Conservation (phyloP, 2,329 filamentous ascomycete species). For the Teratosphaeriaceae sp. region DNA sequence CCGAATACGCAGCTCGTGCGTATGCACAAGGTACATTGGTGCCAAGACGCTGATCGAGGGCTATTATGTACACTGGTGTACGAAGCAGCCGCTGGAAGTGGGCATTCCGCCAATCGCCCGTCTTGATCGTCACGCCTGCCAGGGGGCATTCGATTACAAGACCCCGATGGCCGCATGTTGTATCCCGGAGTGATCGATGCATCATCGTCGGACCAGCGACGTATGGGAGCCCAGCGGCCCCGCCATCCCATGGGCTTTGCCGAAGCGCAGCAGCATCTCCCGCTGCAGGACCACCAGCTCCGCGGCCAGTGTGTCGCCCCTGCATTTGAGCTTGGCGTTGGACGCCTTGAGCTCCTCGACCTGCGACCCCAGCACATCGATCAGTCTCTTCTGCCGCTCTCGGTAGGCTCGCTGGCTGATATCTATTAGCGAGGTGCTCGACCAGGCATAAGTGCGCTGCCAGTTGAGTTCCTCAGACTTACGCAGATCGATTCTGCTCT, state of each 20-base stretch:
- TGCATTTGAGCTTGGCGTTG: background rate
- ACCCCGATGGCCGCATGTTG: too few species aligned
- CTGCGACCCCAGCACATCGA: background rate
- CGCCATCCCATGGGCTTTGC: background rate
- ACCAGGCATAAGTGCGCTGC: background rate
- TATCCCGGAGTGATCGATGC: too few species aligned
- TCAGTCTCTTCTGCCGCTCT: background rate
- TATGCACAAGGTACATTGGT: too few species aligned
- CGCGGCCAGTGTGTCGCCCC: background rate
- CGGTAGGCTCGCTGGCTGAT: background rate
- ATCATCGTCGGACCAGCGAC: too few species aligned
- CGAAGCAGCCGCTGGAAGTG: too few species aligned
- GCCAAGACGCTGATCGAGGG: too few species aligned
- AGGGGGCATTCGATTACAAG: too few species aligned
- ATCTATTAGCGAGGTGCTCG: background rate
- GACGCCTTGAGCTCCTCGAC: background rate
- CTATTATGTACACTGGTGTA: too few species aligned
- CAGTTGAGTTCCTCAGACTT: background rate
- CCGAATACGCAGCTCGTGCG: too few species aligned
- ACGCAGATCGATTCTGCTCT: constrained; percentile 1
- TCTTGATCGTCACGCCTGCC: too few species aligned
- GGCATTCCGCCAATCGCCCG: too few species aligned
- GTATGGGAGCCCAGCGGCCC: too few species aligned
- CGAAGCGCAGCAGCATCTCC: background rate
- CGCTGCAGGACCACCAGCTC: background rate